Evolutionary conservation across 2,329 filamentous ascomycete species (phyloP), one percentile per base, ranked within the genome.

Genomic region (Talaromyces islandicus): DNA sequence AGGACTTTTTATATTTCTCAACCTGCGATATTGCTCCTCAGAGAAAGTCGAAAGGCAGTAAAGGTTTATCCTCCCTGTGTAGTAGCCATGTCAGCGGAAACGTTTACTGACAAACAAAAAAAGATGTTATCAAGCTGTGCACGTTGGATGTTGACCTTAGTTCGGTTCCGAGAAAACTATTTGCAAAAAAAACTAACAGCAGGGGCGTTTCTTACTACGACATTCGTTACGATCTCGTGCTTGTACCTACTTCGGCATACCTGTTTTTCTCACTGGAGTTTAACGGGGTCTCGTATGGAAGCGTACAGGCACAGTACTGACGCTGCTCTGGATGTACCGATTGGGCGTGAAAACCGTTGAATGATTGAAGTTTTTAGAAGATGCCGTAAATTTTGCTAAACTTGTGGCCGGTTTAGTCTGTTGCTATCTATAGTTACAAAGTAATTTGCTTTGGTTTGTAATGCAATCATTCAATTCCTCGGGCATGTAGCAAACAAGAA

Each of bases 261-360:
- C 38, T 71, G 27, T 14, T 67, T 1, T 68, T 70, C 25, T 60
- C 70, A 1, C 53, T 68, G 11, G 60, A 70, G 24, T 68, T 71
- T 25, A 68, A 71, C 19, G 65, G 64, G 0, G 61, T 65, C 2
- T 64, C 64, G 1, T 70, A 69, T 24, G 68, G 68, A 2, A 66
- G 56, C 6, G 66, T 69, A 0, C 60, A 57, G 25, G 60, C 65
- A 9, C 59, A 62, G 19, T 70, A 69, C 41, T 67, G 19, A 66
- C 3, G 29, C 11, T 46, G 19, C 12, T 48, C 19, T 6, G 17
- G 5, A 17, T 38, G 14, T 38, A 38, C 14, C 14, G 9, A 3
- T 30, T 27, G 25, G 25, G 3, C 6, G 29, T 38, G 35, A 7
- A 38, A n/a, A 5, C 10, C 2, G 19, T 11, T 12, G 24, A 25